These are phyloP conservation scores for Phoma sp. DNA, from an alignment of 2,329 filamentous ascomycete genomes.

Conservation along the genomic window DNA sequence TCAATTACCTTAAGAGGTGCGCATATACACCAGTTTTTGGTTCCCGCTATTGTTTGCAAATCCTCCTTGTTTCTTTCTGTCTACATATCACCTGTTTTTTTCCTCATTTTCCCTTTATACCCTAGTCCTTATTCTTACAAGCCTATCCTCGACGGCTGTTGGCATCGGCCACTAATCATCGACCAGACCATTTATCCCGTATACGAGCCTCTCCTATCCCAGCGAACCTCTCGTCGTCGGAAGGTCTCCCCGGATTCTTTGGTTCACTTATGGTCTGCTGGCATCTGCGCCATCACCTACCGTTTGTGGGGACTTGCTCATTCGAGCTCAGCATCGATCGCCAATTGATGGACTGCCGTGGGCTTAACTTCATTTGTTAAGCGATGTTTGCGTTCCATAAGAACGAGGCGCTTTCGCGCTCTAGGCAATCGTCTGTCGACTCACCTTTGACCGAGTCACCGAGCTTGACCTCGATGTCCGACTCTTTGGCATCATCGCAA, in stretches of 20 bases:
- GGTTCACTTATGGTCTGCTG: conserved; percentile 36
- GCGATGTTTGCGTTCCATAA: conserved; percentile 48
- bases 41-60: conserved; percentile 25
- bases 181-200: conserved; percentile 21
- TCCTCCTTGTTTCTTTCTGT: conserved; percentile 13
- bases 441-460: conserved; percentile 31
- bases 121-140: conserved; percentile 20
- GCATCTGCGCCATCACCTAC: conserved; percentile 15
- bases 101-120: conserved; percentile 4
- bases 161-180: conserved; percentile 34
- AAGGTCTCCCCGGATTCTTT: conserved; percentile 32
- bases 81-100: neutral
- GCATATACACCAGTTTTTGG: conserved; percentile 38
- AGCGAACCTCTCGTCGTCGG: conserved; percentile 33
- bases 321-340: conserved; percentile 28
- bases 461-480: conserved; percentile 29
- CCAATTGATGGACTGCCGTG: conserved; percentile 27
- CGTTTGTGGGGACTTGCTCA: conserved; percentile 35
- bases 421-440: conserved; percentile 44
- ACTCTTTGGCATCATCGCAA: conserved; percentile 33
- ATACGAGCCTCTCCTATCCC: conserved; percentile 15
- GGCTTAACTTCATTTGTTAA: conserved; percentile 16
- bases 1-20: conserved; percentile 38
- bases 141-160: conserved; percentile 25
- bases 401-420: conserved; percentile 35